Evolutionary conservation across 345 rosid genomes (phyloP).

Genomic region (Camelina sativa): DNA sequence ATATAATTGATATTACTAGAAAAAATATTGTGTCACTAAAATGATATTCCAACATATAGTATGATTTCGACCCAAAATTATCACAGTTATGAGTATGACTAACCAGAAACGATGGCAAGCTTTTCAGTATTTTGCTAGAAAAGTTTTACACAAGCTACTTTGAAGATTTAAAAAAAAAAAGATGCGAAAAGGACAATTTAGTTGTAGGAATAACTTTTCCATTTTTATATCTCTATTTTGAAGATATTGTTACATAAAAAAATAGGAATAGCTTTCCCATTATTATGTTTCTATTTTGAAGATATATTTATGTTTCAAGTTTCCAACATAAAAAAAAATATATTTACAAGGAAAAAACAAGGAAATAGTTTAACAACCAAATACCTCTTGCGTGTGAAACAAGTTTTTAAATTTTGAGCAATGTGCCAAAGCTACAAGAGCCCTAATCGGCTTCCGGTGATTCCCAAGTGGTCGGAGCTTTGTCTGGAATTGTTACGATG

Average conservation of each 20-base stretch:
- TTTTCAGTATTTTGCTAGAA: background rate
- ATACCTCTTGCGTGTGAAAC: background rate
- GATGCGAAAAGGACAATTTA: background rate
- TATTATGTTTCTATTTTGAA: too few relatives aligned
- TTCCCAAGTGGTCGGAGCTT: slow-evolving; percentile 11
- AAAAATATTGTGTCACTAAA: too few relatives aligned
- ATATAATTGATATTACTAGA: too few relatives aligned
- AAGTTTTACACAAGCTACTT: background rate
- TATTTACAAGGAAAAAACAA: too few relatives aligned
- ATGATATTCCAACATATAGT: background rate
- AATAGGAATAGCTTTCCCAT: too few relatives aligned
- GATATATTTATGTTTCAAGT: too few relatives aligned
- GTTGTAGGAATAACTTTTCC: background rate
- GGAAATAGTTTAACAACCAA: background rate
- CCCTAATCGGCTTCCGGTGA: background rate
- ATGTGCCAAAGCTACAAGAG: slow-evolving; percentile 6
- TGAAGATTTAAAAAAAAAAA: background rate
- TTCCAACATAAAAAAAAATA: too few relatives aligned
- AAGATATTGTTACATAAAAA: too few relatives aligned
- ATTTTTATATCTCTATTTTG: background rate
- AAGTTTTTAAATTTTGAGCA: background rate
- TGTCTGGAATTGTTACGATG: slow-evolving; percentile 9
- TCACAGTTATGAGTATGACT: background rate
- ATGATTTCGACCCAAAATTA: background rate
- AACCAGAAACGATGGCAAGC: background rate